Evolutionary conservation across 2,329 filamentous ascomycete genomes (phyloP), one percentile per base, ranked within the genome.

Genomic region (Claviceps sorghi): DNA sequence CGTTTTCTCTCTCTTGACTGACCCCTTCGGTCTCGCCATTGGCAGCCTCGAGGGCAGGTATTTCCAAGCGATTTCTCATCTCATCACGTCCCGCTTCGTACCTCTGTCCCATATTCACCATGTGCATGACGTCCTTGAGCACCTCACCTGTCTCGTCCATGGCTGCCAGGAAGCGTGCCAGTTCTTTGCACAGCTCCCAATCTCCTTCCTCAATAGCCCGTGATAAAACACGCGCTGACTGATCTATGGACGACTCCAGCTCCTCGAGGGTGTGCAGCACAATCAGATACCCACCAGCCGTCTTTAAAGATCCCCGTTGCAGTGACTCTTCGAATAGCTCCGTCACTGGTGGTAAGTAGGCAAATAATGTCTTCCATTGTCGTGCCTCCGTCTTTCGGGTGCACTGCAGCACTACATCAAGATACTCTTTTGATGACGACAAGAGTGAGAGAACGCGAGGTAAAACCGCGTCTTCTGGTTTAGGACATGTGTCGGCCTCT

Each of bases 311-410:
- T 3, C 88, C 89, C 52, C 87, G 80, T 58, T 85, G 82, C 10
- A 98, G 72, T 4, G 89, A 91, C 65, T 95, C 88, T 65, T 98
- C 91, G 60, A 98, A 98, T 0, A 98, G 77, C 59, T 93, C 86
- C 61, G 89, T 84, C 4, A 91, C 88, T 1, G 91, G 88, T 1
- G 93, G 93, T 1, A 98, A 75, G 61, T 96, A 89, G 4, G 83
- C 82, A 66, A 98, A 98, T 1, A 98, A 75, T 0, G 93, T 96
- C 54, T 86, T 83, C 93, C 93, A 98, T 52, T 88, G 95, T 41
- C 91, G 82, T 8, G 95, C 82, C 64, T 98, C 93, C 0, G 93
- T 98, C 69, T 98, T 98, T 52, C 93, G 84, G 1, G 93, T 96
- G 69, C 93, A 98, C 68, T 95, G 93, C 21, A 98, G 85, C 26